Evolutionary conservation across 176 grass and related monocot species (phyloP), one percentile per base, ranked within the genome.

Genomic region (Tuctoria greenei): DNA sequence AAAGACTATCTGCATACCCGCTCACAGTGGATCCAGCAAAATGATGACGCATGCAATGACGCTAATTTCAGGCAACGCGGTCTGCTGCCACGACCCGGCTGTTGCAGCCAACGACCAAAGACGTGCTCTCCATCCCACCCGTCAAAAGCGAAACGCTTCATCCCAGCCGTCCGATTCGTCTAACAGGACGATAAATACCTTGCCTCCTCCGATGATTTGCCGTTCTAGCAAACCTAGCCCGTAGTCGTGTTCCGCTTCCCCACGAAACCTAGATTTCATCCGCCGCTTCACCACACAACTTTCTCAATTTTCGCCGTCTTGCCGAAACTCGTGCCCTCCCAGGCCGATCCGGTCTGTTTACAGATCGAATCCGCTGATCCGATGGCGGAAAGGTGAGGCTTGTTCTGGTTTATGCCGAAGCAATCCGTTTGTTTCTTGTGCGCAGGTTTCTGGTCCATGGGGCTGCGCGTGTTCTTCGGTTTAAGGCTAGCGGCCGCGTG

Each of bases 11-110:
- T 4, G 0, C 11, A 5, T 1, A 26, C 4, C 2, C 0, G 10
- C 0, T 24, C 80, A 39, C 69, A 88, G 2, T 23, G 10, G 57
- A 88, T 88, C 86, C 86, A 0, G 2, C 1, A 0, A 5, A 10
- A 9, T 0, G 4, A 65, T 86, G 79, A 90, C 80, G 88, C 74
- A 86, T 0, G 83, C 83, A 80, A 0, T 90, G 88, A 90, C 79
- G 88, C 78, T 36, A 82, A 82, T 74, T 44, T 20, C 37, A 1
- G 13, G 36, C 68, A 27, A 52, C 41, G 16, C 61, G 80, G 52
- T 26, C 13, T 24, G n/a, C 80, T 31, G 2, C 20, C 35, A 21
- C 86, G 61, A 62, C 78, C 69, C 81, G 37, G 63, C 64, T 57
- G 75, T 40, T 56, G 28, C 37, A 0, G 16, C 80, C 68, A 74